Conservation (phyloP, 1,139 yeast genomes). For the Suhomyces anneliseae region DNA sequence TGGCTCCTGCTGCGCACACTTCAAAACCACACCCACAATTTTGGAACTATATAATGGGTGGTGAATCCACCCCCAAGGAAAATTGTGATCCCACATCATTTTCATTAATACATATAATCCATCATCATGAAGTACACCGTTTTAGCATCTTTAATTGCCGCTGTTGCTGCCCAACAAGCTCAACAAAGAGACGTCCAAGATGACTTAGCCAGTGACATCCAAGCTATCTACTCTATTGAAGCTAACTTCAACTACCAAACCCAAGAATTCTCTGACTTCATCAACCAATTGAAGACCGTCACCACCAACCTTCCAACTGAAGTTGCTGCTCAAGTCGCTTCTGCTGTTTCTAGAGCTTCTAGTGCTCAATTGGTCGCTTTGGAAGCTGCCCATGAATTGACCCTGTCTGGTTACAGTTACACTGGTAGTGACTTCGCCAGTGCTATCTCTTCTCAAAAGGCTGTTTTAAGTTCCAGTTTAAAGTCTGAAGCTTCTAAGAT, state of each 20-base stretch:
- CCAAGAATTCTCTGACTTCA: neutral
- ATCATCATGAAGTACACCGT: constrained; percentile 1
- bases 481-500: neutral
- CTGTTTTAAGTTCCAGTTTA: neutral
- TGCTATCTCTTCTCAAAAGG: neutral
- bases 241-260: neutral
- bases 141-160: neutral
- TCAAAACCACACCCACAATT: no score
- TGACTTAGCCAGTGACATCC: constrained; percentile 1
- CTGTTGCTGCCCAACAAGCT: neutral
- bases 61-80: neutral
- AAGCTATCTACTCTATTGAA: neutral
- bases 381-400: neutral
- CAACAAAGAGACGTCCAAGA: neutral
- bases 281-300: neutral
- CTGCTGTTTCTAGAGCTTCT: neutral
- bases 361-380: neutral
- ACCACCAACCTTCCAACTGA: neutral
- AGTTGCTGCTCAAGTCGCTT: neutral
- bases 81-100: neutral
- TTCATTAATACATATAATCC: neutral
- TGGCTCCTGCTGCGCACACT: no score
- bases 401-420: neutral
- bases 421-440: neutral
- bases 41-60: no score